phyloP scores from a whole-genome alignment of 108 stramenopile species.

The Nannochloropsis gaditana region DNA sequence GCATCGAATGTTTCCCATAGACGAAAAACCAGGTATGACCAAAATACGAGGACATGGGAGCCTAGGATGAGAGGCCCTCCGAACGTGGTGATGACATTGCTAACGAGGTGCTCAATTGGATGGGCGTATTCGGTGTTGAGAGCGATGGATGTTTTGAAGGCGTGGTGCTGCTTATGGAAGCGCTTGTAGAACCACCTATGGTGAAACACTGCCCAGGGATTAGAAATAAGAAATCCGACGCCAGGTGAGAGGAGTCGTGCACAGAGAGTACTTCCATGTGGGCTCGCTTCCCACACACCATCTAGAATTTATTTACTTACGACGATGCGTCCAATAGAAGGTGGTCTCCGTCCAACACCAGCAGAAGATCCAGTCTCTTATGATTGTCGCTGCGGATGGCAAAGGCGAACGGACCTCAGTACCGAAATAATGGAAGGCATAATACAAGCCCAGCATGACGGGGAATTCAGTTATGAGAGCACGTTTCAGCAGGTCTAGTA shows the following conservation, averaged over 20 bases:
- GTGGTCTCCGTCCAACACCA: background rate
- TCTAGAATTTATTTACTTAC: background rate
- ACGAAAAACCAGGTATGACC: background rate
- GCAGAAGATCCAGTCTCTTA: background rate
- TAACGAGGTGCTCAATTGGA: background rate
- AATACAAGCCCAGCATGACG: background rate
- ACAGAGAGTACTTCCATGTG: too few relatives aligned
- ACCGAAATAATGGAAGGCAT: background rate
- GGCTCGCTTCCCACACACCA: background rate
- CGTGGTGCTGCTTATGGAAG: slow-evolving; percentile 23
- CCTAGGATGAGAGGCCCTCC: background rate
- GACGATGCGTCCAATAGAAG: background rate
- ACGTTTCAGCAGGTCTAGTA: background rate
- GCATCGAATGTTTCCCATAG: slow-evolving; percentile 18
- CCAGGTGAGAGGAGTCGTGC: too few relatives aligned
- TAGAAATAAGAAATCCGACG: background rate
- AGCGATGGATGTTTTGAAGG: background rate
- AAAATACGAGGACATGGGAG: slow-evolving; percentile 12
- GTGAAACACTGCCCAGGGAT: background rate
- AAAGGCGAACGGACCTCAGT: slow-evolving; percentile 7
- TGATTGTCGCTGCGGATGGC: background rate
- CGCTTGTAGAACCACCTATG: slow-evolving; percentile 22
- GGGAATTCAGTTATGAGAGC: background rate
- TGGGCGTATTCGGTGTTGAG: slow-evolving; percentile 18
- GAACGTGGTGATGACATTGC: background rate